Conservation (phyloP, 1,139 yeast species). For the Suhomyces ambrosiae region DNA sequence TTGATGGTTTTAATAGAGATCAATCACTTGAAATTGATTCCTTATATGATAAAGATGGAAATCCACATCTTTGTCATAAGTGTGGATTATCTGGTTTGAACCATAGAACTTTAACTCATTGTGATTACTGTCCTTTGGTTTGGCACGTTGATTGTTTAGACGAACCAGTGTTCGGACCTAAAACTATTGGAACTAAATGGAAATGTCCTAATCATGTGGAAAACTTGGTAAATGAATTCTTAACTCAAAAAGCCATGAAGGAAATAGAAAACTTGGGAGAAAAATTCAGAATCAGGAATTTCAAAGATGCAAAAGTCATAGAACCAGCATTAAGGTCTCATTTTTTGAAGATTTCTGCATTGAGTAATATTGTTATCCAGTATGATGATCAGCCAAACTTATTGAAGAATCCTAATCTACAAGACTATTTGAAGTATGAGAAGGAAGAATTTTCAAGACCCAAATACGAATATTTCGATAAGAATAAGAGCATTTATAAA, state of each 20-base stretch:
- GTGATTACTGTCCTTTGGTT: slow-evolving; percentile 83
- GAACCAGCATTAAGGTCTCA: slow-evolving; percentile 49
- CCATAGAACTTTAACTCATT: slow-evolving; percentile 58
- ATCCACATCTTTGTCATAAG: slow-evolving; percentile 68
- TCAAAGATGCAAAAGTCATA: slow-evolving; percentile 54
- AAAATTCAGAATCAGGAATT: slow-evolving; percentile 37
- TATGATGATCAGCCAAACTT: slow-evolving; percentile 67
- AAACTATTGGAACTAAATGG: slow-evolving; percentile 84
- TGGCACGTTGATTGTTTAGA: slow-evolving; percentile 92
- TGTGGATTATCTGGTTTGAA: slow-evolving; percentile 73
- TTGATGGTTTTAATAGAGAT: slow-evolving; percentile 40
- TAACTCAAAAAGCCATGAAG: slow-evolving; percentile 24
- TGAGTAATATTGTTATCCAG: slow-evolving; percentile 63
- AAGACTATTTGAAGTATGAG: slow-evolving; percentile 36
- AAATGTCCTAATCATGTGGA: slow-evolving; percentile 89
- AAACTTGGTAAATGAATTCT: slow-evolving; percentile 44
- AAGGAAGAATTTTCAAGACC: slow-evolving; percentile 23
- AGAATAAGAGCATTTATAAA: slow-evolving; percentile 12
- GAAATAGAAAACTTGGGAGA: slow-evolving; percentile 10
- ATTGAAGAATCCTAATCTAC: slow-evolving; percentile 28
- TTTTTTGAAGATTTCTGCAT: slow-evolving; percentile 40
- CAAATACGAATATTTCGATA: slow-evolving; percentile 30
- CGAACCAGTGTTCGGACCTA: slow-evolving; percentile 75
- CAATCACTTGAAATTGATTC: slow-evolving; percentile 63
- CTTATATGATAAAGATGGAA: slow-evolving; percentile 65